Percentiles rank a stretch among this genome's conserved stretches.
Conservation (phyloP, 768 basidiomycete species). For the Tylopilus plumbeoviolaceoides region DNA sequence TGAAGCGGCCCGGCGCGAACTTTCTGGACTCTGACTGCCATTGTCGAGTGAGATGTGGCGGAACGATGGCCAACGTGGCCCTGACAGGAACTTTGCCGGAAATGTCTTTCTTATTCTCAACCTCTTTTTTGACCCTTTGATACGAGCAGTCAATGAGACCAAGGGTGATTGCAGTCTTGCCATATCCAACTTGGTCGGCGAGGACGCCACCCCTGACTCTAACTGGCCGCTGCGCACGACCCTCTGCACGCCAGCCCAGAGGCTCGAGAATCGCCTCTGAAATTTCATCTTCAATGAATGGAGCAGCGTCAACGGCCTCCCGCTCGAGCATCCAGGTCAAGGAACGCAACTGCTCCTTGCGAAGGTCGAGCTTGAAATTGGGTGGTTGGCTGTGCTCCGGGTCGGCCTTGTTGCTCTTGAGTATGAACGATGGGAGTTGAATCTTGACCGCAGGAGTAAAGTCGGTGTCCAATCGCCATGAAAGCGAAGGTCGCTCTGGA, state of each 20-base stretch:
- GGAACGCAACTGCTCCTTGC: conserved; percentile 86
- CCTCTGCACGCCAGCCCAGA: conserved; percentile 93
- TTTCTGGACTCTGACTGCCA: conserved; percentile 86
- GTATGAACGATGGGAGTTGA: conserved; percentile 57
- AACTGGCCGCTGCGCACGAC: conserved; percentile 74
- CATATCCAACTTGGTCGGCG: conserved; percentile 95
- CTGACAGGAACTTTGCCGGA: conserved; percentile 70
- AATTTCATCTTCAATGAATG: conserved; percentile 92
- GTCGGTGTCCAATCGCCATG: conserved; percentile 82
- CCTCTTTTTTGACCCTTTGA: conserved; percentile 54
- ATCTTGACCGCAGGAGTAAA: conserved; percentile 63
- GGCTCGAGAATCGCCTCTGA: conserved; percentile 84
- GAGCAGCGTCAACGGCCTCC: conserved; percentile 57
- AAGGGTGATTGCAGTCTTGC: conserved; percentile 93
- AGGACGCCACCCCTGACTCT: conserved; percentile 84
- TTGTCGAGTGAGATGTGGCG: conserved; percentile 84
- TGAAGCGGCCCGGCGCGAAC: conserved; percentile 52
- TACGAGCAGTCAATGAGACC: conserved; percentile 77
- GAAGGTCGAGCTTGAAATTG: conserved; percentile 65
- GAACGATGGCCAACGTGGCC: conserved; percentile 82
- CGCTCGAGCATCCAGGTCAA: conserved; percentile 89
- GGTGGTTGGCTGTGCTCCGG: conserved; percentile 71
- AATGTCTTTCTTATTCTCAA: conserved; percentile 43
- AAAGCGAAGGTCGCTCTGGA: conserved; percentile 43
- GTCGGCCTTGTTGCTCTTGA: conserved; percentile 75